Evolutionary conservation across 2,329 filamentous ascomycete species (phyloP).

Genomic region (Hymenoscyphus occultus): DNA sequence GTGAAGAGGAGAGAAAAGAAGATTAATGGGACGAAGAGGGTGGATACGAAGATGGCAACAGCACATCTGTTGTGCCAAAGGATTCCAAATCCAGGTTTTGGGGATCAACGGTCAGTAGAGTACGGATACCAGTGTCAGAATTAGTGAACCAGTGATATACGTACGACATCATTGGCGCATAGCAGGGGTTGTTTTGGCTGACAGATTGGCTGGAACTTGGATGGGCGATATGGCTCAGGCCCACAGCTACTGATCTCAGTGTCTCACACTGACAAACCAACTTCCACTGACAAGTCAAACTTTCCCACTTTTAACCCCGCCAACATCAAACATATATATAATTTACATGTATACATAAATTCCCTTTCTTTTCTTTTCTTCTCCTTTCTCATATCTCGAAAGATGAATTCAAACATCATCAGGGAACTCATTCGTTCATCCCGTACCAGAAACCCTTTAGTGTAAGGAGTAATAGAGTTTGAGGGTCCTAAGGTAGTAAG

Average conservation of each 20-base stretch:
- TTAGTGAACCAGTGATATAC: not conserved
- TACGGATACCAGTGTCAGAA: not conserved
- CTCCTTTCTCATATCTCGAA: not conserved
- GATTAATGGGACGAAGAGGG: not conserved
- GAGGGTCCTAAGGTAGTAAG: not conserved
- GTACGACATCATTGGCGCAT: not conserved
- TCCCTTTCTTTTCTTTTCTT: not conserved
- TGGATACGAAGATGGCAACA: not conserved
- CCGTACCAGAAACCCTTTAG: no score
- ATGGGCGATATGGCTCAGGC: not conserved
- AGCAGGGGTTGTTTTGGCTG: not conserved
- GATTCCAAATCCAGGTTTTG: not conserved
- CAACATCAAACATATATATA: not conserved
- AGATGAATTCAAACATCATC: not conserved
- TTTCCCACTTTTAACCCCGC: not conserved
- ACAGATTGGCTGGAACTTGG: not conserved
- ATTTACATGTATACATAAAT: no score
- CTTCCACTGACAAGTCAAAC: not conserved
- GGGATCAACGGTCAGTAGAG: not conserved
- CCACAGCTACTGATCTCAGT: no score
- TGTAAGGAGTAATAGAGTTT: not conserved
- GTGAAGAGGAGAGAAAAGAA: not conserved
- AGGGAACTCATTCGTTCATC: not conserved
- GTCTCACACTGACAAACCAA: no score
- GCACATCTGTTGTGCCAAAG: slow-evolving; percentile 2